These are phyloP conservation scores for Tuctoria greenei DNA, from an alignment of 176 grass and related monocot genomes.

Conservation along the genomic window DNA sequence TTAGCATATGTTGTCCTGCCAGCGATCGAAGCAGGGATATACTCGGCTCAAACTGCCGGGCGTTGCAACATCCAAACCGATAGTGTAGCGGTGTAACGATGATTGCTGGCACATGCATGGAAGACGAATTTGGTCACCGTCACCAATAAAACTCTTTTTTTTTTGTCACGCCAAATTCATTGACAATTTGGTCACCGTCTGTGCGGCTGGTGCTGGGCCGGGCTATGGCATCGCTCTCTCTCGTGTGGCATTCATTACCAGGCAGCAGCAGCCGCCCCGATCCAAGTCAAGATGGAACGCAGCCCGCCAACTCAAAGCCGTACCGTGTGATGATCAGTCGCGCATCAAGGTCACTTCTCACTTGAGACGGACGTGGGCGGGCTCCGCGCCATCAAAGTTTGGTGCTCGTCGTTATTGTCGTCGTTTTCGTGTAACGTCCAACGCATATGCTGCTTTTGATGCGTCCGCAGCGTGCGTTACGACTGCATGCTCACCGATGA, in stretches of 20 bases:
- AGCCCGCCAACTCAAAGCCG: not conserved
- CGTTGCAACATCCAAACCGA: not conserved
- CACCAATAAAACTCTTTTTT: too few relatives aligned
- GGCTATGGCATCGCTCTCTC: not conserved
- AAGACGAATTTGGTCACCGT: too few relatives aligned
- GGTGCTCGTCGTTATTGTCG: not conserved
- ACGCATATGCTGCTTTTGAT: not conserved
- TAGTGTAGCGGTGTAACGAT: not conserved
- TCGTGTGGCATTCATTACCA: not conserved
- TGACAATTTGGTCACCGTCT: too few relatives aligned
- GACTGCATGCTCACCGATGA: not conserved
- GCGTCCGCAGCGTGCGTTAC: not conserved
- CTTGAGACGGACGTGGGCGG: not conserved
- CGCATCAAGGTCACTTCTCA: constrained; percentile 6
- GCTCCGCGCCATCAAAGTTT: not conserved
- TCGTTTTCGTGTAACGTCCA: not conserved
- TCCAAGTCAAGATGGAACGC: not conserved
- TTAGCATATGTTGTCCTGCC: too few relatives aligned
- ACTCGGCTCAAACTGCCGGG: not conserved
- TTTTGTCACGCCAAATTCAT: too few relatives aligned
- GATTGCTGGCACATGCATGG: not conserved
- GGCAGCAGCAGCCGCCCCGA: too few relatives aligned
- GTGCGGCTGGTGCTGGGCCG: too few relatives aligned
- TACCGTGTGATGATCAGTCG: not conserved
- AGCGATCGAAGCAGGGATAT: not conserved